Evolutionary conservation across 2,329 filamentous ascomycete species (phyloP), one percentile per base, ranked within the genome.

Genomic region (Ophiostoma novo-ulmi): DNA sequence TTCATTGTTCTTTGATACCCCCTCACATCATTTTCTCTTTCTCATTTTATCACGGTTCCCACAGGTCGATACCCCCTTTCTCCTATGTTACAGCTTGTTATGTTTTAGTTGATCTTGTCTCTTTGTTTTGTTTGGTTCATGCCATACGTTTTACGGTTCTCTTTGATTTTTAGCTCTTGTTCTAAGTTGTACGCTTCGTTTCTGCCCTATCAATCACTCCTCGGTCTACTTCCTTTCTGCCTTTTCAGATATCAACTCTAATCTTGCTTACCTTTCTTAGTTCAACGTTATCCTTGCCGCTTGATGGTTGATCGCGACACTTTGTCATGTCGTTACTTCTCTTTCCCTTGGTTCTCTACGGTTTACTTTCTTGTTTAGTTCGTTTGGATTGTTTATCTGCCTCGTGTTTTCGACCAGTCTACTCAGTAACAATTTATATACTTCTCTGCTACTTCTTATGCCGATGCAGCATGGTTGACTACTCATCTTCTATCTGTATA

Each of bases 1-100:
- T n/a, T 39, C 38, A 41, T 39, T 65, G 36, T 39, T 26, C n/a
- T 64, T 65, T 65, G 73, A 74, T 74, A 74, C 73, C 73, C 73
- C 73, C 65, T 73, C 71, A 74, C 71, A 71, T 61, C 41, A 66
- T 44, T 13, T 61, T 73, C 70, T 67, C 20, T 17, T 70, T 68
- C 10, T 69, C 44, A 36, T 20, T 44, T 39, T 65, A 31, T 26
- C 35, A 31, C 69, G 22, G 11, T 67, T 68, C 11, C 26, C 35
- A 39, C 63, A 41, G 63, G 63, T 65, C 63, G 63, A 65, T 65
- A 65, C 63, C 63, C 63, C 35, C 26, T 48, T 22, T 65, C 36
- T 67, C 38, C 31, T 65, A n/a, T 39, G 48, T 44, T 38, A 10
- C 39, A 26, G 14, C 68, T 69, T 13, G n/a, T 52, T 63, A 20